phyloP scores from a whole-genome alignment of 352 stramenopile species.

The Globisporangium irregulare region DNA sequence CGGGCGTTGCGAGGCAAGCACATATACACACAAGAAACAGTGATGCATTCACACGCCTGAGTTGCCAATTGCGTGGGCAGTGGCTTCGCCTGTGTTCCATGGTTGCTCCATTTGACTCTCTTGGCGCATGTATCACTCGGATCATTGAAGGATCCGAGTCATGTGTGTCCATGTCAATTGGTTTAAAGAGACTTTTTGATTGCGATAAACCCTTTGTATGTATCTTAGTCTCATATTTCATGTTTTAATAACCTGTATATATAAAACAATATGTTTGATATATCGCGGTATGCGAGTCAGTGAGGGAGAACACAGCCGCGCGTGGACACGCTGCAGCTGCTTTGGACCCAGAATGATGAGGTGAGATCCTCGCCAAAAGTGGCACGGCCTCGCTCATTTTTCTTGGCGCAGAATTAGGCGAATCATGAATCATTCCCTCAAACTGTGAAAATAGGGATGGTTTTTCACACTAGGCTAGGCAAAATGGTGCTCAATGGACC shows the following conservation, averaged over 20 bases:
- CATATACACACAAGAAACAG: neutral
- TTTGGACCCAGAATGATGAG: slow-evolving; percentile 2
- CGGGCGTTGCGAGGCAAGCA: neutral
- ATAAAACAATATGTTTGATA: neutral
- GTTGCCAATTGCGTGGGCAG: neutral
- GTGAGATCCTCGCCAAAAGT: neutral
- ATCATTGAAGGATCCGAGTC: neutral
- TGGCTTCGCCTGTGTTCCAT: slow-evolving; percentile 12
- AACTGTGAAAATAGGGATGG: neutral
- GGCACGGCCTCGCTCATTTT: neutral
- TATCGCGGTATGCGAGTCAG: neutral
- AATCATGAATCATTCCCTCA: neutral
- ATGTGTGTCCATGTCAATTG: slow-evolving; percentile 1
- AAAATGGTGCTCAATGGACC: neutral
- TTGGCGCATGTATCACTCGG: neutral
- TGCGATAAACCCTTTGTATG: neutral
- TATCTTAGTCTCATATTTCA: too few relatives aligned
- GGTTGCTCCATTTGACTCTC: neutral
- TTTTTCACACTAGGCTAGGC: neutral
- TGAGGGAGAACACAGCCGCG: neutral
- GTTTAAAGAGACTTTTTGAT: neutral
- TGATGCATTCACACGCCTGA: too few relatives aligned
- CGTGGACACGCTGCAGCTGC: slow-evolving; percentile 6
- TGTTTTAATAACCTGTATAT: neutral
- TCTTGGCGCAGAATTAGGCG: neutral